A percentile compares a stretch with the other conserved stretches of the same genome.
phyloP scores from a whole-genome alignment of 2,329 filamentous ascomycete genomes.

The Pseudohalonectria lignicola region DNA sequence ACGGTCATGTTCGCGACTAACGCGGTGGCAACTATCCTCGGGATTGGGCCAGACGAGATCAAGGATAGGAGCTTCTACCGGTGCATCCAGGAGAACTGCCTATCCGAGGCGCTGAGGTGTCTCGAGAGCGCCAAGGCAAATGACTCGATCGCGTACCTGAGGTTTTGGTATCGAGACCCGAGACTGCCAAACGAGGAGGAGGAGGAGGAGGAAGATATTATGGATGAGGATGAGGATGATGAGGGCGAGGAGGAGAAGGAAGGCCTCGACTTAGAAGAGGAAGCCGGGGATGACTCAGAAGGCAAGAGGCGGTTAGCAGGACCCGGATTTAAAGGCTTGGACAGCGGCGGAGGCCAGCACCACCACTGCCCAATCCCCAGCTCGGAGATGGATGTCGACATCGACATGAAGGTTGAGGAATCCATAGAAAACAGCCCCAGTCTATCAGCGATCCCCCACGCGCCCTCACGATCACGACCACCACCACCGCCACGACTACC shows the following conservation, averaged over 20 bases:
- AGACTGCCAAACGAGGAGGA: conserved; percentile 24
- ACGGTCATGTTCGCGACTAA: conserved; percentile 81
- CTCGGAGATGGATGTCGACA: conserved; percentile 8
- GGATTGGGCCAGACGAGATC: conserved; percentile 57
- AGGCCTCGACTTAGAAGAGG: conserved; percentile 1
- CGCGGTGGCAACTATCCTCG: conserved; percentile 64
- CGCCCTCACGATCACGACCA: no score
- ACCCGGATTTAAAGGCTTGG: no score
- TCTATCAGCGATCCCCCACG: background rate
- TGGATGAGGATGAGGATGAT: conserved; percentile 27
- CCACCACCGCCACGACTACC: no score
- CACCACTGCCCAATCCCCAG: no score
- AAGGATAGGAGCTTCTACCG: conserved; percentile 77
- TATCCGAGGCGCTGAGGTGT: conserved; percentile 65
- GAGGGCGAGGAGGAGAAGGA: conserved; percentile 9
- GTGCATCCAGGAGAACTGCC: conserved; percentile 68
- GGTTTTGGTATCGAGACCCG: conserved; percentile 76
- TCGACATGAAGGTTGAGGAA: background rate
- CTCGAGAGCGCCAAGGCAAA: conserved; percentile 81
- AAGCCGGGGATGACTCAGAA: background rate
- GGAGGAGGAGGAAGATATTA: conserved; percentile 30
- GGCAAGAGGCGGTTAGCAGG: no score
- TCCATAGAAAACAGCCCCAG: background rate
- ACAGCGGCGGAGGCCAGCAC: no score
- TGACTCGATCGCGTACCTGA: conserved; percentile 81